phyloP scores from a whole-genome alignment of 768 basidiomycete species.

The Russula sp. region DNA sequence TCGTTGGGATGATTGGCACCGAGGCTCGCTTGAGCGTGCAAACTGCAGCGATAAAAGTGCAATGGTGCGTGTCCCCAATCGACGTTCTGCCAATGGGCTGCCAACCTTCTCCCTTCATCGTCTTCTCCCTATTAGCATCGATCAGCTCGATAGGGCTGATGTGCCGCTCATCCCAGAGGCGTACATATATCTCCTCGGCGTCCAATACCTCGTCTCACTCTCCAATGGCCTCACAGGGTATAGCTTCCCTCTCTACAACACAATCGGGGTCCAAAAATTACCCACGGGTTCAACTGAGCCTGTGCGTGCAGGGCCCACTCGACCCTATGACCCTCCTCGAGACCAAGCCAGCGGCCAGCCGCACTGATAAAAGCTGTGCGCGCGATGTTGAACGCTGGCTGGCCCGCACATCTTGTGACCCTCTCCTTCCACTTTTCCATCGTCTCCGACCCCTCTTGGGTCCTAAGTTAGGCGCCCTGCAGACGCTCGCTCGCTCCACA shows the following conservation, averaged over 20 bases:
- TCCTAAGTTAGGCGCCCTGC: constrained; percentile 78
- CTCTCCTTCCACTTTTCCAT: constrained; percentile 90
- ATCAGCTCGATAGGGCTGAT: constrained; percentile 93
- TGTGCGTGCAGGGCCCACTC: constrained; percentile 64
- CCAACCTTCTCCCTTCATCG: not conserved
- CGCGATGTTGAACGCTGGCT: constrained; percentile 76
- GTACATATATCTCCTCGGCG: constrained; percentile 87
- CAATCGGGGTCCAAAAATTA: constrained; percentile 63
- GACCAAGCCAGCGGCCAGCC: constrained; percentile 59
- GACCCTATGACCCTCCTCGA: constrained; percentile 55
- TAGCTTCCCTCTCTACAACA: constrained; percentile 65
- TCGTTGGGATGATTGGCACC: too few species aligned
- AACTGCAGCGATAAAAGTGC: too few species aligned
- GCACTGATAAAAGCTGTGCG: constrained; percentile 56
- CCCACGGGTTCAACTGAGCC: constrained; percentile 60
- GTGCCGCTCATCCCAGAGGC: constrained; percentile 90
- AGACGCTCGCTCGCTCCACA: too few species aligned
- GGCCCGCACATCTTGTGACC: constrained; percentile 67
- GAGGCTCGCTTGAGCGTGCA: too few species aligned
- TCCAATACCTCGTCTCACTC: constrained; percentile 83
- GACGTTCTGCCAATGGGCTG: too few species aligned
- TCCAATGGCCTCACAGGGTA: constrained; percentile 81
- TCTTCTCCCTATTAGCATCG: constrained; percentile 59
- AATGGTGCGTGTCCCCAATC: too few species aligned
- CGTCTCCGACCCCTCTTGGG: constrained; percentile 89